A percentile compares a stretch with the other conserved stretches of the same genome.
Evolutionary conservation across 148 eudicot species (phyloP).

Genomic region (Suaeda aralocaspica): DNA sequence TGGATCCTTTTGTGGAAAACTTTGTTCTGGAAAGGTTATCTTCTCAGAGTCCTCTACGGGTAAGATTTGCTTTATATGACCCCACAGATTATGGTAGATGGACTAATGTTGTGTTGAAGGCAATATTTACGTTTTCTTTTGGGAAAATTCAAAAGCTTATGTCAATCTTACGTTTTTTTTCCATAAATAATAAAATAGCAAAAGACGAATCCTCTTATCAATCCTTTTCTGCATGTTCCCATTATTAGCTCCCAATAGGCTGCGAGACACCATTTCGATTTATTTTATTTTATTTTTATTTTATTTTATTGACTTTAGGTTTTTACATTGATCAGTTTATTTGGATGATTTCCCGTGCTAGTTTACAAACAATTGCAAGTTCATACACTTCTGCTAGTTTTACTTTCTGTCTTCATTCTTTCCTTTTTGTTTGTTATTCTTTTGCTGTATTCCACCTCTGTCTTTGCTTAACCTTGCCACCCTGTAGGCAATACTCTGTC

Average conservation of each 20-base stretch:
- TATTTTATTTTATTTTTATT: no score
- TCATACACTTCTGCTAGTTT: neutral
- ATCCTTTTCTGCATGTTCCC: no score
- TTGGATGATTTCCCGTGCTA: neutral
- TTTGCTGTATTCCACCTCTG: no score
- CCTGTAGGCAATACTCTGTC: no score
- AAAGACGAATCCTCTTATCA: no score
- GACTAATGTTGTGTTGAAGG: neutral
- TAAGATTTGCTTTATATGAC: slow-evolving; percentile 31
- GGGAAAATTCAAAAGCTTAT: slow-evolving; percentile 5
- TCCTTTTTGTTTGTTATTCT: no score
- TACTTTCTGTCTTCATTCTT: no score
- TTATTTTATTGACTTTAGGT: neutral
- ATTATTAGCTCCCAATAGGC: no score
- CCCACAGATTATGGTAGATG: neutral
- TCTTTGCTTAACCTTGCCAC: no score
- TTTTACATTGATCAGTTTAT: neutral
- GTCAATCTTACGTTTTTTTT: neutral
- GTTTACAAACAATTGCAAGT: neutral
- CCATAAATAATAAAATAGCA: neutral
- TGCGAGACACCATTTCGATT: no score
- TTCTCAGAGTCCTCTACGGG: slow-evolving; percentile 86
- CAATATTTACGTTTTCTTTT: slow-evolving; percentile 1
- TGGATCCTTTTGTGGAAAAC: slow-evolving; percentile 94
- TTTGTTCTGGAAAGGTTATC: slow-evolving; percentile 94